These are phyloP conservation scores for Psilocybe mexicana DNA, from an alignment of 1,284 basidiomycete species.

Conservation along the genomic window DNA sequence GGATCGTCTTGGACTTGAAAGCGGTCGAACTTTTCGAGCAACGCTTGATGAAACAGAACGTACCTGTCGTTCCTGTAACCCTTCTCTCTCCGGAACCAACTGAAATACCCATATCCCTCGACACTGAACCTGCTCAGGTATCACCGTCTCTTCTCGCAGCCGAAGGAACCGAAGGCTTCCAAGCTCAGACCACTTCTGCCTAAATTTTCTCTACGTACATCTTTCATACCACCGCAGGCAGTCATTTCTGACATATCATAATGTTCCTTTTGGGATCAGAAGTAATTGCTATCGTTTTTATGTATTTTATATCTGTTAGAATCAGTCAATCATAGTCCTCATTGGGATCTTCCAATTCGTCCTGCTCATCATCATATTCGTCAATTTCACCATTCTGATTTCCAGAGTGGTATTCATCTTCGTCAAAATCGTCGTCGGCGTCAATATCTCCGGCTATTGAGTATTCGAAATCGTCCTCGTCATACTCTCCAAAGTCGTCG, in stretches of 20 bases:
- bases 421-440: neutral
- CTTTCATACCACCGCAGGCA: neutral
- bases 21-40: slow-evolving; percentile 72
- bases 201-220: neutral
- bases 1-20: slow-evolving; percentile 67
- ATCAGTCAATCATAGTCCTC: no score
- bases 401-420: neutral
- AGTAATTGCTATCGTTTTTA: neutral
- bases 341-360: neutral
- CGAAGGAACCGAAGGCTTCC: neutral
- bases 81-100: slow-evolving; percentile 3
- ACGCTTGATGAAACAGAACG: slow-evolving; percentile 48
- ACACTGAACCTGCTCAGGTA: neutral
- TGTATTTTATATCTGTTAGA: no score
- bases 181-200: neutral
- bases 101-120: neutral
- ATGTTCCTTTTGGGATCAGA: neutral
- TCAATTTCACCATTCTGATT: neutral
- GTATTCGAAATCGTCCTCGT: no score
- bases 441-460: neutral
- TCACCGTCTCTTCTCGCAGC: neutral
- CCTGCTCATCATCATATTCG: neutral
- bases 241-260: neutral
- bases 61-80: slow-evolving; percentile 27
- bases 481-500: slow-evolving; percentile 5